Evolutionary conservation across 192 early-diverging fungal species (phyloP).

Genomic region (Coemansia sp.): DNA sequence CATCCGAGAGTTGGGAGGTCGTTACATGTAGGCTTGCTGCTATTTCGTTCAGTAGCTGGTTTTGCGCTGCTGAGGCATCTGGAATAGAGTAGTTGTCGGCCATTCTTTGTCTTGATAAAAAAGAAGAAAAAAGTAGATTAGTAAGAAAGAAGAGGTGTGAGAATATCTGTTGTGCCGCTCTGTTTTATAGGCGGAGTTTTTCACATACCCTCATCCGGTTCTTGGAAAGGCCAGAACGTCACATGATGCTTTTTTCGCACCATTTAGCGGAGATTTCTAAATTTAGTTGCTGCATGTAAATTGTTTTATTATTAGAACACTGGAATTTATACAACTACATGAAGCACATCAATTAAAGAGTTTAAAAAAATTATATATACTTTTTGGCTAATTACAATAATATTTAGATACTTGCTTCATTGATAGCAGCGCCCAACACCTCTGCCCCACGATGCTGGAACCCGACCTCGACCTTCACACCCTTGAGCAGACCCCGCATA

Average conservation of each 20-base stretch:
- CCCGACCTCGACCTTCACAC: background rate
- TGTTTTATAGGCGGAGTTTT: background rate
- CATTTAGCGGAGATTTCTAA: too few relatives aligned
- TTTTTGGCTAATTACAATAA: slow-evolving; percentile 4
- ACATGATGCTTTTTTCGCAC: background rate
- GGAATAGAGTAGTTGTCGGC: slow-evolving; percentile 19
- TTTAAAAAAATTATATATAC: background rate
- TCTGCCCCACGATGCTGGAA: slow-evolving; percentile 28
- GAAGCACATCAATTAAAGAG: too few relatives aligned
- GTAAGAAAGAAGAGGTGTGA: background rate
- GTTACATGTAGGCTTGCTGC: slow-evolving; percentile 20
- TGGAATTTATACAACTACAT: too few relatives aligned
- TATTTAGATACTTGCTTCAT: slow-evolving; percentile 23
- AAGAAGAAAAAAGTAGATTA: background rate
- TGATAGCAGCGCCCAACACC: slow-evolving; percentile 36
- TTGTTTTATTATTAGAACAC: too few relatives aligned
- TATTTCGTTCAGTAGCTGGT: slow-evolving; percentile 30
- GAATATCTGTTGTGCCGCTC: too few relatives aligned
- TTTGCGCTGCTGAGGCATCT: slow-evolving; percentile 34
- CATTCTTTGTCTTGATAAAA: background rate
- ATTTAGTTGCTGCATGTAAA: too few relatives aligned
- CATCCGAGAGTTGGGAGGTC: slow-evolving; percentile 19
- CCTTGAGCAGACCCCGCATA: slow-evolving; percentile 11
- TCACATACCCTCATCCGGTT: background rate
- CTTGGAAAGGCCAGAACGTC: background rate